Evolutionary conservation across 169 alveolate genomes (phyloP).

Genomic region (Cryptosporidium canis): DNA sequence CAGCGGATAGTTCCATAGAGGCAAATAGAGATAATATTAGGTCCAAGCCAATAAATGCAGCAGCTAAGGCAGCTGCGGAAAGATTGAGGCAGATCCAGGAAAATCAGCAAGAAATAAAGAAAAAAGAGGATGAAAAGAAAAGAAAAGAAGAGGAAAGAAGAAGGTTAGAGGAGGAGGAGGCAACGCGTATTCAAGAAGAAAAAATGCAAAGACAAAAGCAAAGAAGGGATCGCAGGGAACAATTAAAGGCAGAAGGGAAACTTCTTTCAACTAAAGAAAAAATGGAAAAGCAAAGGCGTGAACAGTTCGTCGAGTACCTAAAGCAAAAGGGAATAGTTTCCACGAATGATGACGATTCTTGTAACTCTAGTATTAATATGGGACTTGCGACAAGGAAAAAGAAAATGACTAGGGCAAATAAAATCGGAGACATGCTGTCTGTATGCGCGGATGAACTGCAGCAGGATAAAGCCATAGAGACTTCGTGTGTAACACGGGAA

Average conservation of each 20-base stretch:
- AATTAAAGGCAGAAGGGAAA: constrained; percentile 85
- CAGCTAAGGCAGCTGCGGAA: constrained; percentile 86
- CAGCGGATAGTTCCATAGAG: not conserved
- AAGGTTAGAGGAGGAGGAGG: constrained; percentile 82
- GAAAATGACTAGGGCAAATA: constrained; percentile 48
- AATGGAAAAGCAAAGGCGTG: constrained; percentile 81
- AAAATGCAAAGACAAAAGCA: constrained; percentile 77
- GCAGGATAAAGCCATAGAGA: constrained; percentile 66
- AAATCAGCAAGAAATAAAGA: constrained; percentile 70
- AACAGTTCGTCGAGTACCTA: constrained; percentile 80
- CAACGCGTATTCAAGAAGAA: constrained; percentile 74
- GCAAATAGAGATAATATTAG: not conserved
- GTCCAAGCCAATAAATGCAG: constrained; percentile 26
- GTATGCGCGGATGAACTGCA: constrained; percentile 18
- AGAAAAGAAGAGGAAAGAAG: constrained; percentile 82
- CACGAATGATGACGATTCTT: not conserved
- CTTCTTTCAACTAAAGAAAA: constrained; percentile 83
- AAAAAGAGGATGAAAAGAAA: constrained; percentile 81
- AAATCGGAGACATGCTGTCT: constrained; percentile 64
- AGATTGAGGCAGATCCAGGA: constrained; percentile 80
- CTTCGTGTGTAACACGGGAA: constrained; percentile 21
- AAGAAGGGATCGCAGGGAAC: constrained; percentile 83
- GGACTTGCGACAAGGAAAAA: constrained; percentile 43
- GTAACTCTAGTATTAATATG: not conserved
- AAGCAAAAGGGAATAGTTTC: constrained; percentile 76